phyloP scores from a whole-genome alignment of 345 rosid species.

The Corchorus capsularis region DNA sequence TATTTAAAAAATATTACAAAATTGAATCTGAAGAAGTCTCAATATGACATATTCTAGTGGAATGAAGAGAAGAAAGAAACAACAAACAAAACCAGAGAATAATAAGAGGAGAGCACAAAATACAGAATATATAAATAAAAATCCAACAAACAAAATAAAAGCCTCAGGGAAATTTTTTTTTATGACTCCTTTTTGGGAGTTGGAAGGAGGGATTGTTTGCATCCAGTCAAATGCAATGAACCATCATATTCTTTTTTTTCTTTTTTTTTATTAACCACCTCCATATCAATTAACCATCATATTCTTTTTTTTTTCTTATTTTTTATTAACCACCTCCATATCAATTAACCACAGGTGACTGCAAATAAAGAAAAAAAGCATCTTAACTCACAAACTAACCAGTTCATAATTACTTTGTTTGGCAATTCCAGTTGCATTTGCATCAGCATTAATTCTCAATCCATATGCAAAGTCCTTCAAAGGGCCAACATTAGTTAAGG shows the following conservation, averaged over 20 bases:
- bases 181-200: background rate
- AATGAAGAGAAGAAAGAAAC: background rate
- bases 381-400: slow-evolving; percentile 51
- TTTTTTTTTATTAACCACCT: background rate
- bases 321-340: background rate
- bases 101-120: background rate
- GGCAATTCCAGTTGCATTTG: slow-evolving; percentile 88
- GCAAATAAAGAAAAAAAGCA: background rate
- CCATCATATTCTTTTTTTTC: background rate
- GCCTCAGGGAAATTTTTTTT: background rate
- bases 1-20: background rate
- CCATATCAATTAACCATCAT: background rate
- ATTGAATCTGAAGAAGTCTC: background rate
- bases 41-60: background rate
- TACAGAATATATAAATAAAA: background rate
- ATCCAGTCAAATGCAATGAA: slow-evolving; percentile 6
- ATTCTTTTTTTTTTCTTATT: background rate
- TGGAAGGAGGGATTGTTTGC: background rate
- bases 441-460: slow-evolving; percentile 83
- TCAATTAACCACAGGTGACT: slow-evolving; percentile 13
- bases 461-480: slow-evolving; percentile 95
- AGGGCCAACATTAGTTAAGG: slow-evolving; percentile 90
- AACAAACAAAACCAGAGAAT: background rate
- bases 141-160: background rate
- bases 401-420: slow-evolving; percentile 98